Evolutionary conservation across 768 basidiomycete genomes (phyloP), one percentile per base, ranked within the genome.

Genomic region (Lactifluus rugatus): DNA sequence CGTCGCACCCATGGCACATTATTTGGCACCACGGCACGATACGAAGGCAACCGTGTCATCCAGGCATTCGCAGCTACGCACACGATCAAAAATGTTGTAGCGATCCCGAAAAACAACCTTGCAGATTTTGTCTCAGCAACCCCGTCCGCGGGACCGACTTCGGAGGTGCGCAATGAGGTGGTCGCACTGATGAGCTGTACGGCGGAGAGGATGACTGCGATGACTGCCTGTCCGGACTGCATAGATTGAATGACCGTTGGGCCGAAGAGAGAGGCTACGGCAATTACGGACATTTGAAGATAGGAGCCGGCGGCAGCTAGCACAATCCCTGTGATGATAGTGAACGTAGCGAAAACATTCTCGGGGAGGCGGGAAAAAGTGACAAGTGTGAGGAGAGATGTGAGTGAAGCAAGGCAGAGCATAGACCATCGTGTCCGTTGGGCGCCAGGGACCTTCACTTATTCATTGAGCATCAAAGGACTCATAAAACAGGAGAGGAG

Each of bases 221-320:
- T 81, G 0, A 87, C 89, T 0, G 87, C 92, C 70, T 93, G 89
- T 11, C 90, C 92, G 2, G 89, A 82, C 76, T 93, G 80, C 68
- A 88, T 74, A 25, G 81, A 75, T 68, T 93, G 87, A 52, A 93
- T 78, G 13, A 83, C 83, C 7, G 76, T 69, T 2, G 82, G 78
- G 0, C 92, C 93, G 63, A 92, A 88, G 4, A 91, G 72, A 0
- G 89, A 83, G 2, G 90, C 89, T n/a, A 89, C 78, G 0, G 87
- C 89, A 31, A 89, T 79, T 44, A 87, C 77, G 11, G 90, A 78
- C 0, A 84, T 87, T 64, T 87, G 88, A 19, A 93, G 77, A 67
- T 87, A 93, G 8, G 86, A 80, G 0, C 85, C 85, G 0, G 81
- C 75, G 19, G 75, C 72, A 4, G 85, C 81, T 67, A 89, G 81